A percentile compares a stretch with the other conserved stretches of the same genome.
phyloP scores from a whole-genome alignment of 306 rosid genomes.

The Vachellia pachyceras region DNA sequence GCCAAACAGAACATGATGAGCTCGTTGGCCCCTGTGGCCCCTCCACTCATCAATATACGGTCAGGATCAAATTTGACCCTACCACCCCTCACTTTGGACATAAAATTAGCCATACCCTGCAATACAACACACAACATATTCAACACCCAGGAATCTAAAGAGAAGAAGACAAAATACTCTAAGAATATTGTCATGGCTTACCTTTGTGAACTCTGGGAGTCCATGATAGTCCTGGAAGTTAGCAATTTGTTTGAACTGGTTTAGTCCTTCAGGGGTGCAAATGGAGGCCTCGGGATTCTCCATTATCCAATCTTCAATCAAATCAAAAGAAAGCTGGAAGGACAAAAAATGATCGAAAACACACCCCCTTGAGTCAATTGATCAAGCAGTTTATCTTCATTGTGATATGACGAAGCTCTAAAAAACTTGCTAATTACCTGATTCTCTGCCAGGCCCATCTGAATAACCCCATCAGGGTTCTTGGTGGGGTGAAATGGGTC shows the following conservation, averaged over 20 bases:
- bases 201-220: conserved; percentile 69
- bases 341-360: not conserved
- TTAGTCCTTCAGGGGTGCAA: conserved; percentile 77
- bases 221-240: conserved; percentile 93
- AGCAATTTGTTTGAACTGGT: conserved; percentile 64
- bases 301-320: conserved; percentile 71
- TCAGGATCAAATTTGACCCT: conserved; percentile 72
- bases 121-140: not conserved
- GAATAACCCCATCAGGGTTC: conserved; percentile 80
- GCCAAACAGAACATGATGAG: conserved; percentile 84
- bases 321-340: conserved; percentile 65
- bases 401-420: not conserved
- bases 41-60: conserved; percentile 88
- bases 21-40: conserved; percentile 96
- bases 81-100: conserved; percentile 85
- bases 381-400: not conserved
- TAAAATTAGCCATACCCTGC: conserved; percentile 83
- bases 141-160: not conserved
- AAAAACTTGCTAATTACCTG: conserved; percentile 49
- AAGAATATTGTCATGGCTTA: conserved; percentile 26
- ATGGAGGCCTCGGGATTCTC: conserved; percentile 78
- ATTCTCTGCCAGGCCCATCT: conserved; percentile 96
- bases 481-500: conserved; percentile 70
- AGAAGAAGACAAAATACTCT: not conserved
- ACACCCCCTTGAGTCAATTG: conserved; percentile 11